Evolutionary conservation across 2,329 filamentous ascomycete genomes (phyloP).

Genomic region (Pseudogymnoascus sp.): DNA sequence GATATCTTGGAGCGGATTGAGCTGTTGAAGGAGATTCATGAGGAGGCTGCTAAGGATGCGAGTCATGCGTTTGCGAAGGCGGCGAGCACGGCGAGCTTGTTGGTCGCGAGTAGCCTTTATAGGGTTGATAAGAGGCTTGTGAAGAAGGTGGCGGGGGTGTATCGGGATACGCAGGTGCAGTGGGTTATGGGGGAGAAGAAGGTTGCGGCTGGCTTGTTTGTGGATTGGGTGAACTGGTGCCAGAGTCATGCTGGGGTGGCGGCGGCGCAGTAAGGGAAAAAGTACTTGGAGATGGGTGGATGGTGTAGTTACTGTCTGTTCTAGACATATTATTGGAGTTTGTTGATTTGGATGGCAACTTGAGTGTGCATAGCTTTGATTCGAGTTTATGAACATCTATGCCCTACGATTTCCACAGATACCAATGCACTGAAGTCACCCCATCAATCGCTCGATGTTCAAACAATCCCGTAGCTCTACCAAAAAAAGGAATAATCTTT

Average conservation of each 20-base stretch:
- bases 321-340: background rate
- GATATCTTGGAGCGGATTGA: slow-evolving; percentile 30
- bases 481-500: slow-evolving; percentile 4
- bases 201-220: slow-evolving; percentile 59
- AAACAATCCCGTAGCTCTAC: background rate
- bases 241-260: slow-evolving; percentile 34
- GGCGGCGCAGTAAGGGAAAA: background rate
- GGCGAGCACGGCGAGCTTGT: slow-evolving; percentile 64
- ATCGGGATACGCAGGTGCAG: slow-evolving; percentile 50
- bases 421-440: background rate
- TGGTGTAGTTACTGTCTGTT: background rate
- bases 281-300: background rate
- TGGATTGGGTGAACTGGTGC: slow-evolving; percentile 69
- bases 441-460: background rate
- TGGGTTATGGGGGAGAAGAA: slow-evolving; percentile 51
- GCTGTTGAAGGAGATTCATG: slow-evolving; percentile 60
- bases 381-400: slow-evolving; percentile 3
- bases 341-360: background rate
- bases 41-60: slow-evolving; percentile 51
- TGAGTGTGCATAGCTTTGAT: background rate
- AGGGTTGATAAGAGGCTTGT: slow-evolving; percentile 44
- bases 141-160: slow-evolving; percentile 52
- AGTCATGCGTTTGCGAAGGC: slow-evolving; percentile 66
- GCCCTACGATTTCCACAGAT: background rate
- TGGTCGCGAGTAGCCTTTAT: slow-evolving; percentile 56